Base-by-base conservation (phyloP, 768 basidiomycete genomes). In the Boletus sensibilis region DNA sequence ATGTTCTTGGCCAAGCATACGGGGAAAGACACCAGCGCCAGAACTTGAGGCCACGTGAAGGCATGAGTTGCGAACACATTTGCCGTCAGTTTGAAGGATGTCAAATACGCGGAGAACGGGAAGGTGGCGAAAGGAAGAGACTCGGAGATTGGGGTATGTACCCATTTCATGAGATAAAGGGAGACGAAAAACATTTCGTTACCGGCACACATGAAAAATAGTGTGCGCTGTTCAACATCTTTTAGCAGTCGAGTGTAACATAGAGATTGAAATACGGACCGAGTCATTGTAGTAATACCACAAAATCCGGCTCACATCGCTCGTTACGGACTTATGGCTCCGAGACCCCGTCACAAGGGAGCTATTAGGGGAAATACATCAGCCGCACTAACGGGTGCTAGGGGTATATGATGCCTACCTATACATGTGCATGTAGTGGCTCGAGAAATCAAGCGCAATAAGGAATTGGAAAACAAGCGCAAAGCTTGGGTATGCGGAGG, bases 341-440 rank as follows among this genome's bases (percentile, higher is more conserved):
- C 83, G 80, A 8, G 94, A 91, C 25, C 97, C 97, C 21, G 95
- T 97, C 20, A 90, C 83, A n/a, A 99, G 82, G 33, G 96, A 96
- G 67, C 96, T 99, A 55, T 18, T 20, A 18, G 25, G 38, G 21
- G 18, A 43, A n/a, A 29, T 46, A 23, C 1, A 51, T 71, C 47
- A 65, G 56, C 44, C 14, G 33, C 10, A 12, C 12, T 9, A 14
- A 13, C 27, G 37, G 6, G 12, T 20, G 23, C 9, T 21, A 31
- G 27, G 21, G 9, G 14, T 21, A 12, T 12, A 27, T 3, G 5
- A 37, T 20, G 23, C 47, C 63, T 65, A 95, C 96, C 96, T 97
- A 73, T 98, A 97, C 97, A 98, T 99, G 73, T 98, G 97, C 85
- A 98, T 98, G 75, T 98, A 98, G 74, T 98, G 97, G 63, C 93